Base-by-base conservation (phyloP, 768 basidiomycete genomes). In the Xanthoconium stramineum region DNA sequence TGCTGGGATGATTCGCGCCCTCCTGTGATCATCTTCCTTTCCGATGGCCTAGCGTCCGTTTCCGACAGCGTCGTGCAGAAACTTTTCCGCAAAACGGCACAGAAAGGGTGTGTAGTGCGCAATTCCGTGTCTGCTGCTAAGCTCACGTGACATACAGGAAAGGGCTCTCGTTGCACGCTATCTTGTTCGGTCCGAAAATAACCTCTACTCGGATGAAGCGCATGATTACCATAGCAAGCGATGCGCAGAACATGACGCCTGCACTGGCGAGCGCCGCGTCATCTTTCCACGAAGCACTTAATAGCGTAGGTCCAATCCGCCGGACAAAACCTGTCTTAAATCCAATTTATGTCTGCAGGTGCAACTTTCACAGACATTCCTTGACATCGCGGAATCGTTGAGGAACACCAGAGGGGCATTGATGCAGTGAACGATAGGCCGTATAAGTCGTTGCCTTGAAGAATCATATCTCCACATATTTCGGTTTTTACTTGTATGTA, bases 21-120 rank as follows among this genome's bases (percentile, higher is more conserved):
- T 3, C 82, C 83, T 0, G 74, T 83, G 6, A 66, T 84, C 17
- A 76, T 84, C 48, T 85, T 84, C 65, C 71, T 83, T 9, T 84
- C 83, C 3, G 83, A 84, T 55, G 83, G 83, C 0, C 75, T 81
- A 60, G 79, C 78, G 24, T 33, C 43, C 1, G 61, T 78, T 19
- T 32, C 54, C 1, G 75, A 81, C 36, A 13, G 24, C 11, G 58
- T 52, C 0, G 67, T 82, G 19, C 72, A 62, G 44, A 68, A 67
- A 17, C 50, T 82, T 1, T 77, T 79, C 57, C 70, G 61, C 2
- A 56, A 69, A 0, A 65, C 78, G 1, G 63, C 77, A 3, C 60
- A 64, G 12, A 75, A 69, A 4, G 80, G 82, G 82, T 81, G 47
- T n/a, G 69, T 57, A 12, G 13, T 10, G 1, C 5, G 50, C 17